A percentile compares a stretch with the other conserved stretches of the same genome.
Evolutionary conservation across 148 eudicot genomes (phyloP).

Genomic region (Bassia scoparia): DNA sequence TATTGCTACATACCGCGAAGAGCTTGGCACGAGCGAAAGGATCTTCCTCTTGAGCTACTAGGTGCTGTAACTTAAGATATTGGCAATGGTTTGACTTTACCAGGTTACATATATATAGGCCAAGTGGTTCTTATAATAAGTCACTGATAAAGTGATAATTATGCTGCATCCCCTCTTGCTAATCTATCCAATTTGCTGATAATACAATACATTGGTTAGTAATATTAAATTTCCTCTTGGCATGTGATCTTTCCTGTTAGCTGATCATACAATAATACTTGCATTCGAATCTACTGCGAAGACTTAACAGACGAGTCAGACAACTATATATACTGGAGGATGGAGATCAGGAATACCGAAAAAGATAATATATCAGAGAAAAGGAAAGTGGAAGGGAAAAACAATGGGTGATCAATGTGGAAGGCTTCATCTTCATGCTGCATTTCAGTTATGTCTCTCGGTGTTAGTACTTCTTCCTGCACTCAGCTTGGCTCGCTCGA

Average conservation of each 20-base stretch:
- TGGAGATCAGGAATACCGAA: not conserved
- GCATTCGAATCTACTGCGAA: conserved; percentile 10
- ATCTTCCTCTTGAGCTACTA: not conserved
- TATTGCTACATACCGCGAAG: too few species aligned
- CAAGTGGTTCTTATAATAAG: not conserved
- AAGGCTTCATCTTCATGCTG: not conserved
- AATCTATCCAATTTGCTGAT: not conserved
- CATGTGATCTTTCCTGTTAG: conserved; percentile 11
- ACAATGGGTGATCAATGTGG: conserved; percentile 21
- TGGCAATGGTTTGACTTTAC: not conserved
- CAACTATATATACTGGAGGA: conserved; percentile 13
- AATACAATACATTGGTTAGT: not conserved
- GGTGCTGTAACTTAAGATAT: not conserved
- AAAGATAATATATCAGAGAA: not conserved
- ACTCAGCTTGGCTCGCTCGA: conserved; percentile 19
- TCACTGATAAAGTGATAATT: not conserved
- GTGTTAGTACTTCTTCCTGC: conserved; percentile 1
- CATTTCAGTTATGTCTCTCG: conserved; percentile 5
- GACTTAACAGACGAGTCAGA: not conserved
- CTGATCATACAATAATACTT: conserved; percentile 8
- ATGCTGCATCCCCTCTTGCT: too few species aligned
- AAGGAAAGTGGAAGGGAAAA: not conserved
- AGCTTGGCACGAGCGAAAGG: not conserved
- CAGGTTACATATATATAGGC: not conserved
- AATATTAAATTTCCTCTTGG: not conserved